Conservation (phyloP, 169 alveolate species). For the Plasmodium blacklocki region DNA sequence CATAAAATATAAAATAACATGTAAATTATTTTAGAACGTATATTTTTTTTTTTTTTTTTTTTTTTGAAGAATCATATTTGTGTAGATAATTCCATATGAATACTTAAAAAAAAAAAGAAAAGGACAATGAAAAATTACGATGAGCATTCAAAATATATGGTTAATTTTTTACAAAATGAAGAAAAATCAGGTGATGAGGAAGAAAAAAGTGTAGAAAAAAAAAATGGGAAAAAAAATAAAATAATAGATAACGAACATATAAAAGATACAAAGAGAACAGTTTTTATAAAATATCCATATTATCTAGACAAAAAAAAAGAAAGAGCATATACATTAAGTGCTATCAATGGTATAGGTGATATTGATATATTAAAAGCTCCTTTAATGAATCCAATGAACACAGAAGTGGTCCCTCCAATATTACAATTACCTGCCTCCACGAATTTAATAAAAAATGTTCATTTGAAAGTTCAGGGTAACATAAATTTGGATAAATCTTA, state of each 20-base stretch:
- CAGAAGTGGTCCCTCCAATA: slow-evolving; percentile 55
- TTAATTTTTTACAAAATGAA: no score
- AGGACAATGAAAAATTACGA: no score
- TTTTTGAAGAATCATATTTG: no score
- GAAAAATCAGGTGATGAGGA: slow-evolving; percentile 16
- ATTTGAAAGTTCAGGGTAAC: slow-evolving; percentile 44
- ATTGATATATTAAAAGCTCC: slow-evolving; percentile 61
- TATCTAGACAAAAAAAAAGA: slow-evolving; percentile 32
- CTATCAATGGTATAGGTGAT: slow-evolving; percentile 67
- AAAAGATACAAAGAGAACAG: slow-evolving; percentile 22
- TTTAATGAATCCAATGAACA: slow-evolving; percentile 49
- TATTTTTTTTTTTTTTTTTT: no score
- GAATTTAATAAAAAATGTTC: slow-evolving; percentile 71
- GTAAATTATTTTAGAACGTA: no score
- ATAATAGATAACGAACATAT: slow-evolving; percentile 12
- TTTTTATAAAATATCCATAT: slow-evolving; percentile 6
- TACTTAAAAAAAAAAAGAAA: no score
- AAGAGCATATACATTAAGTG: slow-evolving; percentile 69
- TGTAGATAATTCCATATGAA: no score
- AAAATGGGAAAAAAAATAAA: slow-evolving; percentile 27
- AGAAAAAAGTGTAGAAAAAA: slow-evolving; percentile 9
- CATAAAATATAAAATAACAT: no score
- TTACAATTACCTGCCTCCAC: slow-evolving; percentile 65
- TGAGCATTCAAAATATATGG: no score
- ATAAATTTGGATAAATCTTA: slow-evolving; percentile 58